phyloP scores from a whole-genome alignment of 2,329 filamentous ascomycete genomes.

The Colletotrichum nymphaeae region DNA sequence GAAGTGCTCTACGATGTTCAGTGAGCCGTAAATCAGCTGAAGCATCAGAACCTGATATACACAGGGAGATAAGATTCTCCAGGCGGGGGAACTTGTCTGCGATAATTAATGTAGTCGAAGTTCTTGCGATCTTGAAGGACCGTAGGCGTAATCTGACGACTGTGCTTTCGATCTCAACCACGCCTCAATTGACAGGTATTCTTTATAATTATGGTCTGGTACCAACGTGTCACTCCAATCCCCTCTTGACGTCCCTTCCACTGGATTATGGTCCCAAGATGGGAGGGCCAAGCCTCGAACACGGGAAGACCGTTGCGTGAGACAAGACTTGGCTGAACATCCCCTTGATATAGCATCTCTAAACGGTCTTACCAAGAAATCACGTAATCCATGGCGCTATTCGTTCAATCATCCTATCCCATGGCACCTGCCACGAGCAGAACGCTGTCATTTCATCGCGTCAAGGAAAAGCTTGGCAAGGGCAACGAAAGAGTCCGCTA shows the following conservation, averaged over 20 bases:
- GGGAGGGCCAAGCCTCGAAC: background rate
- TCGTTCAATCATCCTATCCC: background rate
- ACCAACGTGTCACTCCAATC: background rate
- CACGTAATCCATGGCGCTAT: background rate
- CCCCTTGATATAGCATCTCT: background rate
- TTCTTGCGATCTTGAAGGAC: too few species aligned
- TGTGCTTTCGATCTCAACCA: too few species aligned
- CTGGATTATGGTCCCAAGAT: background rate
- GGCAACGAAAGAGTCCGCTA: background rate
- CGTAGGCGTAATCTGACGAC: too few species aligned
- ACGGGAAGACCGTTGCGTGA: background rate
- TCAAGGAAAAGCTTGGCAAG: background rate
- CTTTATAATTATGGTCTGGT: background rate
- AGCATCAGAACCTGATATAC: too few species aligned
- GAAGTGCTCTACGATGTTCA: too few species aligned
- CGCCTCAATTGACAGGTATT: too few species aligned
- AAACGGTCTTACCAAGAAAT: background rate
- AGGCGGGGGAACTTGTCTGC: fast-evolving
- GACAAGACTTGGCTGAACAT: background rate
- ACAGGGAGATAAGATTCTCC: too few species aligned
- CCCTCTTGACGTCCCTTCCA: background rate
- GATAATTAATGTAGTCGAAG: too few species aligned
- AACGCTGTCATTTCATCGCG: background rate
- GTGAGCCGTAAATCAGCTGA: background rate
- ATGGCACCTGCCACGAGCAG: too few species aligned